A percentile compares a stretch with the other conserved stretches of the same genome.
Evolutionary conservation across 805 yeast genomes (phyloP).

Genomic region (Wickerhamiella cacticola): DNA sequence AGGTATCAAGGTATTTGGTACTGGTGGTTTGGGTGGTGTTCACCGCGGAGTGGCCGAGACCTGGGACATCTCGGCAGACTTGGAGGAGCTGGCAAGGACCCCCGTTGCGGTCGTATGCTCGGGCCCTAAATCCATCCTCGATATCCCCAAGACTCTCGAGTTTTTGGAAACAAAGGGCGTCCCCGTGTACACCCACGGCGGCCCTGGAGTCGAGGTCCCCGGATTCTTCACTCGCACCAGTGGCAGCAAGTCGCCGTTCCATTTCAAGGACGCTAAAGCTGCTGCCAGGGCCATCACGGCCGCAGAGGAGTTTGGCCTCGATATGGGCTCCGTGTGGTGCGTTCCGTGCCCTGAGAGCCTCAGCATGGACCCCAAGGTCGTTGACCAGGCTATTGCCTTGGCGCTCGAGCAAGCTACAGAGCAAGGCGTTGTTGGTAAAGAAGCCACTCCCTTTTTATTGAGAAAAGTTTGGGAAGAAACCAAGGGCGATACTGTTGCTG

Average conservation of each 20-base stretch:
- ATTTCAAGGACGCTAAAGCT: constrained; percentile 38
- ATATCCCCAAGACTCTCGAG: constrained; percentile 69
- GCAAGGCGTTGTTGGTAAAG: constrained; percentile 53
- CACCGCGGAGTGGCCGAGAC: constrained; percentile 64
- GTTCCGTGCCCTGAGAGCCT: constrained; percentile 62
- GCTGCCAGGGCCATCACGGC: constrained; percentile 51
- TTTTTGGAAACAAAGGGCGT: constrained; percentile 87
- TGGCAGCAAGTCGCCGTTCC: constrained; percentile 58
- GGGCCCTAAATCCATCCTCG: constrained; percentile 80
- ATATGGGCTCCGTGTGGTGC: constrained; percentile 63
- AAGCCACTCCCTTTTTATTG: constrained; percentile 66
- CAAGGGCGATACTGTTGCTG: constrained; percentile 55
- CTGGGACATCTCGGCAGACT: constrained; percentile 77
- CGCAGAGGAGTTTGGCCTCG: constrained; percentile 38
- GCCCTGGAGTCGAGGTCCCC: constrained; percentile 42
- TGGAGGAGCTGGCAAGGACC: constrained; percentile 71
- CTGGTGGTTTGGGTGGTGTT: constrained; percentile 91
- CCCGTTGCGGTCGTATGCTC: constrained; percentile 83
- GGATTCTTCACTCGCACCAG: constrained; percentile 75
- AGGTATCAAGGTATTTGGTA: constrained; percentile 75
- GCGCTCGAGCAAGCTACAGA: constrained; percentile 47
- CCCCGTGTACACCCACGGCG: constrained; percentile 54
- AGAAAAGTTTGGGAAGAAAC: constrained; percentile 52
- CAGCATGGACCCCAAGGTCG: constrained; percentile 45
- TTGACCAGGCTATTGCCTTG: constrained; percentile 42